Conservation (phyloP, 805 yeast species). For the Lipomyces lipofer region DNA sequence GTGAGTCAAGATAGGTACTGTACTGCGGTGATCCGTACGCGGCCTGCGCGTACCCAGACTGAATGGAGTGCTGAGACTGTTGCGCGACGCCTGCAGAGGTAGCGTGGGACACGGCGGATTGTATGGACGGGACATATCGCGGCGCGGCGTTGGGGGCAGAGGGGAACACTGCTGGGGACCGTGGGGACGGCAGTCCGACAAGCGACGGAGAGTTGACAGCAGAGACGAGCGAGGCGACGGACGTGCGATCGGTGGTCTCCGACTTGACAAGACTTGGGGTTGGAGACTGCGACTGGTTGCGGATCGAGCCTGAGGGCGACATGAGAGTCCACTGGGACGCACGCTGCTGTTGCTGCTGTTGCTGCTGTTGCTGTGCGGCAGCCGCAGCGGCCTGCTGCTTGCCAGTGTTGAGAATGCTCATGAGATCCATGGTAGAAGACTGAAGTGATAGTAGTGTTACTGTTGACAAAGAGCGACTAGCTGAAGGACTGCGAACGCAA, state of each 20-base stretch:
- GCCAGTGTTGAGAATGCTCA: slow-evolving; percentile 29
- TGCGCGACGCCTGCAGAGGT: neutral
- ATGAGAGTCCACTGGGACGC: slow-evolving; percentile 20
- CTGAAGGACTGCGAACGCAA: too few species aligned
- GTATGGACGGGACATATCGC: slow-evolving; percentile 16
- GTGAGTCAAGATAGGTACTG: slow-evolving; percentile 5
- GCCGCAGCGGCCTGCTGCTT: slow-evolving; percentile 16
- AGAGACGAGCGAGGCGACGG: slow-evolving; percentile 31
- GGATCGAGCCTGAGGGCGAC: slow-evolving; percentile 29
- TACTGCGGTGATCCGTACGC: slow-evolving; percentile 10
- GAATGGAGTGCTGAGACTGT: slow-evolving; percentile 1
- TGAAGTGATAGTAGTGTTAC: too few species aligned
- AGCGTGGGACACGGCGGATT: neutral
- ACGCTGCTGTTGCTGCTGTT: slow-evolving; percentile 16
- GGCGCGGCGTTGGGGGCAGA: neutral
- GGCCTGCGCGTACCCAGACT: slow-evolving; percentile 6
- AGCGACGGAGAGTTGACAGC: slow-evolving; percentile 28
- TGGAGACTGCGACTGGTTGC: slow-evolving; percentile 30
- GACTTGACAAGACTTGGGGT: slow-evolving; percentile 29
- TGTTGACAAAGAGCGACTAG: too few species aligned
- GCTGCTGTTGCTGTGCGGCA: slow-evolving; percentile 16
- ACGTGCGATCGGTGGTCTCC: slow-evolving; percentile 27
- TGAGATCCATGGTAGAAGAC: slow-evolving; percentile 19
- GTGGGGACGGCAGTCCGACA: slow-evolving; percentile 30
- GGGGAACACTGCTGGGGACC: slow-evolving; percentile 23